These are phyloP conservation scores for Anthoceros angustus DNA, from an alignment of 225 moss, liverwort and hornwort species.

Conservation along the genomic window DNA sequence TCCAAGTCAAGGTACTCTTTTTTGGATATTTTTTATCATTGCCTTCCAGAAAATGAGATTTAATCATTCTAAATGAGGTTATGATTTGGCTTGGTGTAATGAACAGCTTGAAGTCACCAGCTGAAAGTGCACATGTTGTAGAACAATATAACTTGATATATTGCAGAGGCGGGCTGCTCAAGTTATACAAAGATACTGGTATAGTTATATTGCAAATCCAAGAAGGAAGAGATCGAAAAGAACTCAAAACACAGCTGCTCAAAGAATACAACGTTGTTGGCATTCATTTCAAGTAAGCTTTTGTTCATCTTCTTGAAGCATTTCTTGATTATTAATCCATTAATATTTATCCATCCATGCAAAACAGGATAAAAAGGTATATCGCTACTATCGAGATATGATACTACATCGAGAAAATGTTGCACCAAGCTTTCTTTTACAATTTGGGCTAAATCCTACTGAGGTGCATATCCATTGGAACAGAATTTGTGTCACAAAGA, in stretches of 20 bases:
- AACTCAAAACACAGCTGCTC: constrained; percentile 8
- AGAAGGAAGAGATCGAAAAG: constrained; percentile 4
- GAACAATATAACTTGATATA: background rate
- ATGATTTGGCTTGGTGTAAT: background rate
- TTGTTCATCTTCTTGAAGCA: background rate
- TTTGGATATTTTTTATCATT: background rate
- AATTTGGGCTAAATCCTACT: constrained; percentile 13
- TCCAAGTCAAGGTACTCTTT: background rate
- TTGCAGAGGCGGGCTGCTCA: background rate
- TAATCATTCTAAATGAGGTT: background rate
- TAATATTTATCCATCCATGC: too few relatives aligned
- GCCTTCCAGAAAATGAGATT: background rate
- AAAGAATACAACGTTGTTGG: constrained; percentile 22
- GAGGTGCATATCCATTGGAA: constrained; percentile 8
- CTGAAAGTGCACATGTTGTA: background rate
- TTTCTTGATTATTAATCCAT: background rate
- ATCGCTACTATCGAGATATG: constrained; percentile 7
- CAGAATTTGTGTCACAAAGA: background rate
- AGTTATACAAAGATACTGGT: background rate
- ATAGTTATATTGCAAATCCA: background rate
- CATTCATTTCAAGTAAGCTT: background rate
- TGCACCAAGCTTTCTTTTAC: constrained; percentile 16
- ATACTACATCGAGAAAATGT: constrained; percentile 15
- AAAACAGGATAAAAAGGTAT: constrained; percentile 16
- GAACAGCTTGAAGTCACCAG: constrained; percentile 1